These are phyloP conservation scores for Xylaria palmicola DNA, from an alignment of 495 filamentous ascomycete genomes.

Conservation along the genomic window DNA sequence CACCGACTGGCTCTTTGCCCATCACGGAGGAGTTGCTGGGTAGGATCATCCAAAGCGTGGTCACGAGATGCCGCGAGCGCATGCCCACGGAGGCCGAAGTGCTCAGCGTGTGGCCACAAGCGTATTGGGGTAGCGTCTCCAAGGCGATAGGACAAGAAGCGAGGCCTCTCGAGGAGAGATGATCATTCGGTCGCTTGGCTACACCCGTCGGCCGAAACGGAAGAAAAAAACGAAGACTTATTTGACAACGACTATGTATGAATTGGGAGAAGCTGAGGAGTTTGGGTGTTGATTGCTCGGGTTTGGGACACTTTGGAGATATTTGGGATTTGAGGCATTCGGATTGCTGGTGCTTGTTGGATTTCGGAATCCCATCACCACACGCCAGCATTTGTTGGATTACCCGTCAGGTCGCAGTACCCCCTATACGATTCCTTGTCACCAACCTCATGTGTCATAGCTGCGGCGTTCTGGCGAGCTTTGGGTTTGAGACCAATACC, in stretches of 20 bases:
- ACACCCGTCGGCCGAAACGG: neutral
- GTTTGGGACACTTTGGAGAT: neutral
- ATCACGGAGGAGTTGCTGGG: slow-evolving; percentile 75
- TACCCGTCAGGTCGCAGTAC: neutral
- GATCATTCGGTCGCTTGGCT: neutral
- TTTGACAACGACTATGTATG: slow-evolving; percentile 6
- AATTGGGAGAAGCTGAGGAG: slow-evolving; percentile 3
- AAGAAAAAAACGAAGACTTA: neutral
- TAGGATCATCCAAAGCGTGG: slow-evolving; percentile 73
- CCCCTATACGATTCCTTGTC: neutral
- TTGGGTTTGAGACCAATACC: neutral
- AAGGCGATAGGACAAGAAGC: slow-evolving; percentile 33
- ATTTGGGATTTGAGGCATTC: neutral
- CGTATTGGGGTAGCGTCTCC: slow-evolving; percentile 54
- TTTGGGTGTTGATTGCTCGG: no score
- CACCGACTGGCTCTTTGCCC: slow-evolving; percentile 60
- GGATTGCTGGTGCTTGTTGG: neutral
- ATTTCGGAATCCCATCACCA: no score
- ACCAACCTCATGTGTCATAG: neutral
- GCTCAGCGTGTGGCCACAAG: slow-evolving; percentile 63
- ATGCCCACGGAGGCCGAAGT: slow-evolving; percentile 69
- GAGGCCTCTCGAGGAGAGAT: neutral
- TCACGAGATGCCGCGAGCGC: slow-evolving; percentile 67
- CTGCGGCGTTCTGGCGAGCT: neutral
- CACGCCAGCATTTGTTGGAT: neutral